These are phyloP conservation scores for Leucosporidium yakuticum DNA, from an alignment of 768 basidiomycete genomes.

Conservation along the genomic window DNA sequence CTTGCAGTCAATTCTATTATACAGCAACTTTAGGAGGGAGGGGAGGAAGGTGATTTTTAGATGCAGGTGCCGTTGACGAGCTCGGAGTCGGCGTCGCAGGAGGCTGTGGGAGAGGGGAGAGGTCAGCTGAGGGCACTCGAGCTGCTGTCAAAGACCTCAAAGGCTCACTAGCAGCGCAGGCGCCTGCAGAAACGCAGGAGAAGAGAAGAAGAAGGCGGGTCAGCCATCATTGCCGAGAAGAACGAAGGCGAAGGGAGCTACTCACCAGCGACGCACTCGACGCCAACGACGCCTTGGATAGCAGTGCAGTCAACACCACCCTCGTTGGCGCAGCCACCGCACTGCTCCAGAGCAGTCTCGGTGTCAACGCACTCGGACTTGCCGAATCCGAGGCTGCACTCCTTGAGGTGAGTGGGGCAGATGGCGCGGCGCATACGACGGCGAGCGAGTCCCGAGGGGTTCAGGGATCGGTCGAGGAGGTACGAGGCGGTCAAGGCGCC, in stretches of 20 bases:
- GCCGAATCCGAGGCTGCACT: neutral
- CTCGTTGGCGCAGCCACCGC: neutral
- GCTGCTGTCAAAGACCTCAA: no score
- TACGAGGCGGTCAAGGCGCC: constrained; percentile 1
- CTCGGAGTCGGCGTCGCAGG: no score
- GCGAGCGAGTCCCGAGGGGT: constrained; percentile 9
- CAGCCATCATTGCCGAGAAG: no score
- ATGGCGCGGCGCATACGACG: constrained; percentile 1
- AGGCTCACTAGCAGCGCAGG: no score
- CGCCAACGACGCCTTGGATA: neutral
- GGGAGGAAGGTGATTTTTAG: no score
- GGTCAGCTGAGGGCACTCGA: no score
- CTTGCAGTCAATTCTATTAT: no score
- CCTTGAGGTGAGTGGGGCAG: neutral
- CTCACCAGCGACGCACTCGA: neutral
- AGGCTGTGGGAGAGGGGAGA: no score
- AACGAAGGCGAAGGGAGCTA: neutral
- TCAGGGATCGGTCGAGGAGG: constrained; percentile 8
- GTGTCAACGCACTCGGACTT: constrained; percentile 4
- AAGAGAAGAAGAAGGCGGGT: no score
- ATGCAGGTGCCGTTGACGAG: no score
- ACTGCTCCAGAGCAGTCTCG: constrained; percentile 3
- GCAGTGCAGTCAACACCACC: constrained; percentile 6
- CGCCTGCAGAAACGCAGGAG: no score
- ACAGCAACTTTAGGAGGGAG: no score